phyloP scores from a whole-genome alignment of 768 basidiomycete species.

The Xanthoconium stramineum region DNA sequence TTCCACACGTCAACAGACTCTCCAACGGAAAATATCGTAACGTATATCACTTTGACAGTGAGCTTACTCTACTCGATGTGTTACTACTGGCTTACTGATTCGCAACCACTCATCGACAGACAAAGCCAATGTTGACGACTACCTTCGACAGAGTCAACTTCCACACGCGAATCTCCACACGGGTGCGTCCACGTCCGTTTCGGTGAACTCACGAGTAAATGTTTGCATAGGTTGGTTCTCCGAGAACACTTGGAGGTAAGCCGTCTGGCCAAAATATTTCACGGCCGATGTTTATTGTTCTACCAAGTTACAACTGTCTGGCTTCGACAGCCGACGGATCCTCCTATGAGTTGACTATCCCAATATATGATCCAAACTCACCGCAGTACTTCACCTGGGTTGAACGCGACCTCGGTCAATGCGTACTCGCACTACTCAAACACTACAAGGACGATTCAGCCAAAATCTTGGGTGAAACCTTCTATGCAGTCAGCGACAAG shows the following conservation, averaged over 20 bases:
- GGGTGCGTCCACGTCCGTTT: slow-evolving; percentile 9
- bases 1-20: slow-evolving; percentile 10
- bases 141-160: slow-evolving; percentile 15
- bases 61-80: background rate
- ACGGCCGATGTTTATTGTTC: background rate
- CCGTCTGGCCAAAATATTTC: background rate
- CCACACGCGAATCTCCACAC: slow-evolving; percentile 20
- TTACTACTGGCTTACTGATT: background rate
- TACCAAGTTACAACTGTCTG: slow-evolving; percentile 6
- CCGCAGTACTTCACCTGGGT: slow-evolving; percentile 24
- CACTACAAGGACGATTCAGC: slow-evolving; percentile 19
- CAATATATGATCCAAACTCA: slow-evolving; percentile 17
- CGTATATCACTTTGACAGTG: slow-evolving; percentile 28
- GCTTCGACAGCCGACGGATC: slow-evolving; percentile 6
- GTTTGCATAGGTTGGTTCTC: slow-evolving; percentile 22
- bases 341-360: slow-evolving; percentile 19
- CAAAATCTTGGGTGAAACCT: slow-evolving; percentile 17
- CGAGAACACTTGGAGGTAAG: slow-evolving; percentile 24
- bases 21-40: slow-evolving; percentile 23
- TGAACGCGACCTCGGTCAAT: slow-evolving; percentile 23
- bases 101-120: slow-evolving; percentile 5
- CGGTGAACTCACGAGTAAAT: background rate
- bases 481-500: slow-evolving; percentile 26
- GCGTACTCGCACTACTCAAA: slow-evolving; percentile 21
- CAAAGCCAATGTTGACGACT: slow-evolving; percentile 25